These are phyloP conservation scores for Sclerotinia minor DNA, from an alignment of 2,329 filamentous ascomycete genomes.

Conservation along the genomic window DNA sequence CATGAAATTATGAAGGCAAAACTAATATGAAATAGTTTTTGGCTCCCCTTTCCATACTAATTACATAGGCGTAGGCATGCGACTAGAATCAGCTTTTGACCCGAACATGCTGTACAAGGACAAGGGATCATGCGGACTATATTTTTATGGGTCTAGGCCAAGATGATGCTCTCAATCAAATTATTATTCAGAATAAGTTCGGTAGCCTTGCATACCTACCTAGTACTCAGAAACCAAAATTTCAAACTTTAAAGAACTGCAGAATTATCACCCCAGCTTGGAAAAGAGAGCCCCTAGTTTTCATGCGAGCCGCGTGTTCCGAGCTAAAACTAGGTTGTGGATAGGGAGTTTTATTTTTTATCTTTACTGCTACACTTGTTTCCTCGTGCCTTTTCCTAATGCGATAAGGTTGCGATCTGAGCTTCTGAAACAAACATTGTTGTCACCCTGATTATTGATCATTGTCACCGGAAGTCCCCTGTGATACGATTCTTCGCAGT, in stretches of 20 bases:
- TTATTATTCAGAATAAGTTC: neutral
- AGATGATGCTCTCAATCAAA: neutral
- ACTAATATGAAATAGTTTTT: neutral
- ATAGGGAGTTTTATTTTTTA: too few relatives aligned
- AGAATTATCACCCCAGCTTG: neutral
- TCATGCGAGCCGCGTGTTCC: too few relatives aligned
- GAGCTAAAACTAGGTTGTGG: too few relatives aligned
- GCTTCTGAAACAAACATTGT: too few relatives aligned
- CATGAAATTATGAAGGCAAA: neutral
- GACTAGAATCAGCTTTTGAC: neutral
- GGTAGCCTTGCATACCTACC: conserved; percentile 4
- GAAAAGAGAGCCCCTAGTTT: too few relatives aligned
- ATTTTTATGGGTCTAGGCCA: neutral
- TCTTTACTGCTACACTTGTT: too few relatives aligned
- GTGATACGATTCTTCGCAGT: neutral
- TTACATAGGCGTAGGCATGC: neutral
- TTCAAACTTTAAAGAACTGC: neutral
- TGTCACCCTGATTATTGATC: neutral
- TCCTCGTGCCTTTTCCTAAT: too few relatives aligned
- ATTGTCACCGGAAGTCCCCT: neutral
- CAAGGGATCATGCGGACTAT: neutral
- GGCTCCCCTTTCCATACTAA: neutral
- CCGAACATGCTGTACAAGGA: neutral
- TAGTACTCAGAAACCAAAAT: neutral
- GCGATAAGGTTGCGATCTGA: too few relatives aligned